Percentiles rank a stretch among this genome's conserved stretches.
Evolutionary conservation across 2,329 filamentous ascomycete genomes (phyloP).

Genomic region (Aspergillus udagawae): DNA sequence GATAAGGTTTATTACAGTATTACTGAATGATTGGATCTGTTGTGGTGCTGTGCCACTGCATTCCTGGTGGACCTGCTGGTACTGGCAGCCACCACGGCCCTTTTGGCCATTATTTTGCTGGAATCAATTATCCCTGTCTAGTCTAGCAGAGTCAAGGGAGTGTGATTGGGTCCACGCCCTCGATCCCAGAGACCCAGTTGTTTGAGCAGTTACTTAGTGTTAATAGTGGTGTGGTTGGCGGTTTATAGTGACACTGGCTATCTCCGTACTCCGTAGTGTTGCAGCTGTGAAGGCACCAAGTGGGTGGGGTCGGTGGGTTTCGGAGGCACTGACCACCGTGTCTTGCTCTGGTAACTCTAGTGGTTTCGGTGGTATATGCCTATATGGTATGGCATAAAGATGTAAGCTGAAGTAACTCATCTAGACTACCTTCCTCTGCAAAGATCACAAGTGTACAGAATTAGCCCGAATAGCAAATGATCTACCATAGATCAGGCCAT

Average conservation of each 20-base stretch:
- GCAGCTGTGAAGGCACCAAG: neutral
- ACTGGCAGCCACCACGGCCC: neutral
- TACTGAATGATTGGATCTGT: neutral
- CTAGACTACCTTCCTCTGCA: too few relatives aligned
- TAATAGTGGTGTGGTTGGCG: neutral
- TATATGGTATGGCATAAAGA: neutral
- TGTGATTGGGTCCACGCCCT: neutral
- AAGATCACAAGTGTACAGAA: too few relatives aligned
- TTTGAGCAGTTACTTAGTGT: neutral
- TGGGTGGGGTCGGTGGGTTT: neutral
- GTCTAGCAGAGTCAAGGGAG: neutral
- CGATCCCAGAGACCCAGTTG: neutral
- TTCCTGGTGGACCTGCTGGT: neutral
- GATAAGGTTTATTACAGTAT: neutral
- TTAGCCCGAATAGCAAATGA: too few relatives aligned
- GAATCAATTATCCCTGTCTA: neutral
- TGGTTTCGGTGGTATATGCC: neutral
- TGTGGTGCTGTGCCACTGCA: neutral
- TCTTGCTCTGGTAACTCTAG: conserved; percentile 9
- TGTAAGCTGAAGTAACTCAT: neutral
- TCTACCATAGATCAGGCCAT: neutral
- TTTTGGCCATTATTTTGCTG: neutral
- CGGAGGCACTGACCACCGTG: conserved; percentile 13
- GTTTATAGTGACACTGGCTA: neutral
- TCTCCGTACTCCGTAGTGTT: neutral